These are phyloP conservation scores for Lactarius hengduanensis DNA, from an alignment of 768 basidiomycete species.

Conservation along the genomic window DNA sequence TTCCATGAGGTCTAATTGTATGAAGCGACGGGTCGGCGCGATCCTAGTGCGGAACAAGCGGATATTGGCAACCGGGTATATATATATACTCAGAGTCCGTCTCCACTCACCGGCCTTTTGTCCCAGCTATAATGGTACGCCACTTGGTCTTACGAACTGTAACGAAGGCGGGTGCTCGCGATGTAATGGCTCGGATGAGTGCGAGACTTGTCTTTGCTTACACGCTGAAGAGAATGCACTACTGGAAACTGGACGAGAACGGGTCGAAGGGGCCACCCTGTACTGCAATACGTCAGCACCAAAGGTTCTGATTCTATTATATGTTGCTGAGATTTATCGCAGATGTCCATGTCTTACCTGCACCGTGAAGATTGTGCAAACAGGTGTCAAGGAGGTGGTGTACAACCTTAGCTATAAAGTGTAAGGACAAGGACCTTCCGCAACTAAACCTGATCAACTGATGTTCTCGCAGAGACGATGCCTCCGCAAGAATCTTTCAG, in stretches of 20 bases:
- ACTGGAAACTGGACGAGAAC: conserved; percentile 88
- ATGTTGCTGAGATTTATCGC: conserved; percentile 17
- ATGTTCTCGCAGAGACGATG: conserved; percentile 62
- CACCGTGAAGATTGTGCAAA: conserved; percentile 96
- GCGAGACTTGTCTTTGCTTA: conserved; percentile 85
- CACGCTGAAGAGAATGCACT: conserved; percentile 99
- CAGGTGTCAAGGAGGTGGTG: conserved; percentile 86
- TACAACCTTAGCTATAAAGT: conserved; percentile 96
- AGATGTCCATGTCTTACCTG: conserved; percentile 99
- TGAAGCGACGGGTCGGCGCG: conserved; percentile 96
- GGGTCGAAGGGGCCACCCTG: conserved; percentile 81
- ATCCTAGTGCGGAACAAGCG: conserved; percentile 84
- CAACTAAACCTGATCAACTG: neutral
- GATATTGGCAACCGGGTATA: conserved; percentile 75
- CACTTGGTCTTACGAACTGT: conserved; percentile 86
- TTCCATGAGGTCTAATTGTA: conserved; percentile 88
- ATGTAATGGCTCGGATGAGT: conserved; percentile 61
- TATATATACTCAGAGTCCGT: conserved; percentile 9
- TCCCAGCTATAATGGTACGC: conserved; percentile 90
- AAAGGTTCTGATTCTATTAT: conserved; percentile 12
- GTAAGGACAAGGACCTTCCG: conserved; percentile 48
- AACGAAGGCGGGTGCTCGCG: conserved; percentile 85
- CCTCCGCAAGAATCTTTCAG: conserved; percentile 71
- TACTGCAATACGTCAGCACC: conserved; percentile 94
- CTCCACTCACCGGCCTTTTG: conserved; percentile 8